Evolutionary conservation across 805 yeast genomes (phyloP), one percentile per base, ranked within the genome.

Genomic region (Cyberlindnera japonica): DNA sequence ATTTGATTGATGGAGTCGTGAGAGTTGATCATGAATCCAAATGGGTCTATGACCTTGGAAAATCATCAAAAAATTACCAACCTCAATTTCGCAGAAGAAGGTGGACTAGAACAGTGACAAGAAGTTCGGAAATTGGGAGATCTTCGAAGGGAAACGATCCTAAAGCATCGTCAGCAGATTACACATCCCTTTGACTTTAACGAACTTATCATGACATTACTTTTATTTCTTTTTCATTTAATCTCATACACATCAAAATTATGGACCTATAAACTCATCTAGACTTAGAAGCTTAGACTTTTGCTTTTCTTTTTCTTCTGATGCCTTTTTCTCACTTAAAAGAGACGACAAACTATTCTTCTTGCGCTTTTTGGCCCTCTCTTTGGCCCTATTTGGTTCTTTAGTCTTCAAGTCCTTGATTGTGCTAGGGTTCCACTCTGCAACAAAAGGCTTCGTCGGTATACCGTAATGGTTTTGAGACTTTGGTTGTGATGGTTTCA

Each of bases 11-110:
- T 4, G 81, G 75, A 41, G 61, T 76, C 33, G 77, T 82, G 13
- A 70, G 68, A 16, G 68, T 84, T 16, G 95, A 87, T 61, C 66
- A 74, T 21, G 89, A 79, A 41, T 84, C 83, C 29, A 87, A 87
- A 59, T 87, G 95, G 95, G 91, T 85, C 15, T 87, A 87, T 58
- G 95, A 87, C 58, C 55, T 60, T 50, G 51, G 41, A 16, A 58
- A 33, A 4, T 36, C 34, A 10, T 41, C 35, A 4, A 53, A 60
- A 36, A 55, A 54, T 15, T 64, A 59, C 28, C 54, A 61, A 27
- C 62, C 62, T 4, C 50, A 62, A 30, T 73, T 67, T 53, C 67
- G 90, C 49, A 68, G 91, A 54, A 68, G 91, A 53, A 69, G 88
- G 58, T 83, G 90, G 90, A 62, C 75, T 3, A 61, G 86, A 38